These are phyloP conservation scores for Musa acuminata DNA, from an alignment of 176 grass and related monocot genomes.

Conservation along the genomic window DNA sequence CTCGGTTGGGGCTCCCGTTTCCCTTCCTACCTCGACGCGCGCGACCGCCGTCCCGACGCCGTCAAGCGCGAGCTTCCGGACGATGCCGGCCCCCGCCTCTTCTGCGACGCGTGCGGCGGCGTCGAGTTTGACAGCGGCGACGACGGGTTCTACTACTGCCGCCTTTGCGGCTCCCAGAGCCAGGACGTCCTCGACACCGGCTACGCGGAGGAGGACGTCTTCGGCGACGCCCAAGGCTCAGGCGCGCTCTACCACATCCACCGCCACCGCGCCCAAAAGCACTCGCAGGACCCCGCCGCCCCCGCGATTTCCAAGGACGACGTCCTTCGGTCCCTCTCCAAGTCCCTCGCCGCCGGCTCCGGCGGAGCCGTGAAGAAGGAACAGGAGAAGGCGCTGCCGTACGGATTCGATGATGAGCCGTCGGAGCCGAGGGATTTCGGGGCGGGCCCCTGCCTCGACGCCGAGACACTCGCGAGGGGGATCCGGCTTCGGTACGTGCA, in stretches of 20 bases:
- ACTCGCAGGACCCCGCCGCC: neutral
- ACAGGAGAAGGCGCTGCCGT: neutral
- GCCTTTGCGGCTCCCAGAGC: constrained; percentile 33
- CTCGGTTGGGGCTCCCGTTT: constrained; percentile 13
- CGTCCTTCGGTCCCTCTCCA: constrained; percentile 16
- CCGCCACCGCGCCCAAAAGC: neutral
- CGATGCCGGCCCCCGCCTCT: constrained; percentile 7
- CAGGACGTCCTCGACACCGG: constrained; percentile 40
- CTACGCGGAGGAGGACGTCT: constrained; percentile 31
- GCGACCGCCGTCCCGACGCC: neutral
- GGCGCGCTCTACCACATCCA: constrained; percentile 16
- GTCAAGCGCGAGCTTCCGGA: neutral
- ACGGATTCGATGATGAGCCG: constrained; percentile 21
- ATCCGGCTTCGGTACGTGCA: constrained; percentile 47
- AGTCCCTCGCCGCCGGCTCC: neutral
- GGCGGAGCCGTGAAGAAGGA: neutral
- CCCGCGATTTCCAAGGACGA: constrained; percentile 5
- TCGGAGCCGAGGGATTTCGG: constrained; percentile 42
- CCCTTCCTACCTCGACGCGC: constrained; percentile 7
- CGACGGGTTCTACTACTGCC: constrained; percentile 55
- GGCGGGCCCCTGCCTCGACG: neutral
- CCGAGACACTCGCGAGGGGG: constrained; percentile 15
- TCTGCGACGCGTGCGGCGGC: constrained; percentile 35
- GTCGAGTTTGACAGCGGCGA: constrained; percentile 21
- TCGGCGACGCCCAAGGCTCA: constrained; percentile 5